phyloP scores from a whole-genome alignment of 164 flowering plant genomes.

The Vitis vinifera region ASM3070453v1 NC_081811.1:21976001-21976500 shows the following conservation, averaged over 20 bases:
- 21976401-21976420: too few species aligned
- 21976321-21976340: neutral
- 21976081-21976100: neutral
- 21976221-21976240: neutral
- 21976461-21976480: too few species aligned
- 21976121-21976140: neutral
- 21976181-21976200: neutral
- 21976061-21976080: neutral
- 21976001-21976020: slow-evolving; percentile 87
- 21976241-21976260: neutral
- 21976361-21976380: neutral
- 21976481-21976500: too few species aligned
- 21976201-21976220: neutral
- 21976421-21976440: too few species aligned
- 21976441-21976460: too few species aligned
- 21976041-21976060: slow-evolving; percentile 66
- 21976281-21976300: neutral
- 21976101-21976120: neutral
- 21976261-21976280: neutral
- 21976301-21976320: neutral
- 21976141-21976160: neutral
- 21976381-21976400: too few species aligned
- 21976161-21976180: too few species aligned
- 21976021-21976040: slow-evolving; percentile 93
- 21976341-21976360: neutral